Conservation (phyloP, 1,139 yeast genomes). For the Arxiozyma heterogenica region DNA sequence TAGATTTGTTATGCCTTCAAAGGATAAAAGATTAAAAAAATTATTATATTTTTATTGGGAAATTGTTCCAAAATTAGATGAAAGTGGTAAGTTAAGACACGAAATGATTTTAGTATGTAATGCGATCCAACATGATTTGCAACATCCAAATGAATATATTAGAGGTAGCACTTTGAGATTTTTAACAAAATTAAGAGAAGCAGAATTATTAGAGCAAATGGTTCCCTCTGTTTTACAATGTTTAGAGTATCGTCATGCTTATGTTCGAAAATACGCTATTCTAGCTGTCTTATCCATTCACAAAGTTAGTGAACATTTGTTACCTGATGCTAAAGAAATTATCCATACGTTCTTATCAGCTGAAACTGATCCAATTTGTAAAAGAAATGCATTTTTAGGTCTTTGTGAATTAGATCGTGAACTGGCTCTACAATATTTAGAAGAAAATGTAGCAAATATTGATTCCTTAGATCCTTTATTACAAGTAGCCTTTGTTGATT, state of each 20-base stretch:
- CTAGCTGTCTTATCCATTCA: slow-evolving; percentile 81
- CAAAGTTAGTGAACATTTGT: slow-evolving; percentile 72
- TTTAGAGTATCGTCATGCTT: slow-evolving; percentile 93
- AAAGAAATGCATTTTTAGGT: slow-evolving; percentile 90
- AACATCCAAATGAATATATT: slow-evolving; percentile 95
- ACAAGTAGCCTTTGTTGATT: slow-evolving; percentile 86
- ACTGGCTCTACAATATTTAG: slow-evolving; percentile 73
- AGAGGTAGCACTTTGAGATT: slow-evolving; percentile 93
- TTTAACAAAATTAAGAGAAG: slow-evolving; percentile 81
- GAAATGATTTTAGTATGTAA: slow-evolving; percentile 98
- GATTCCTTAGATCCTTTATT: slow-evolving; percentile 72
- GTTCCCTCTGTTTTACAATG: slow-evolving; percentile 89
- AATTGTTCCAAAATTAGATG: slow-evolving; percentile 84
- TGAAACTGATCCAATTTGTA: slow-evolving; percentile 90
- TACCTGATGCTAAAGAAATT: slow-evolving; percentile 91
- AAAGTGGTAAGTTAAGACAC: slow-evolving; percentile 85
- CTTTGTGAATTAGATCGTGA: slow-evolving; percentile 77
- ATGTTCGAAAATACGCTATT: slow-evolving; percentile 94
- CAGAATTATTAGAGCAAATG: slow-evolving; percentile 89
- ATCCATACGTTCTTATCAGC: slow-evolving; percentile 62
- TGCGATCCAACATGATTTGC: slow-evolving; percentile 93
- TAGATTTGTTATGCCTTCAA: slow-evolving; percentile 94
- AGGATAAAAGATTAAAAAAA: slow-evolving; percentile 82
- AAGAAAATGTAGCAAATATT: slow-evolving; percentile 54
- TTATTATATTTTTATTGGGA: slow-evolving; percentile 96